Evolutionary conservation across 2,329 filamentous ascomycete species (phyloP), one percentile per base, ranked within the genome.

Genomic region (Coniella lustricola): DNA sequence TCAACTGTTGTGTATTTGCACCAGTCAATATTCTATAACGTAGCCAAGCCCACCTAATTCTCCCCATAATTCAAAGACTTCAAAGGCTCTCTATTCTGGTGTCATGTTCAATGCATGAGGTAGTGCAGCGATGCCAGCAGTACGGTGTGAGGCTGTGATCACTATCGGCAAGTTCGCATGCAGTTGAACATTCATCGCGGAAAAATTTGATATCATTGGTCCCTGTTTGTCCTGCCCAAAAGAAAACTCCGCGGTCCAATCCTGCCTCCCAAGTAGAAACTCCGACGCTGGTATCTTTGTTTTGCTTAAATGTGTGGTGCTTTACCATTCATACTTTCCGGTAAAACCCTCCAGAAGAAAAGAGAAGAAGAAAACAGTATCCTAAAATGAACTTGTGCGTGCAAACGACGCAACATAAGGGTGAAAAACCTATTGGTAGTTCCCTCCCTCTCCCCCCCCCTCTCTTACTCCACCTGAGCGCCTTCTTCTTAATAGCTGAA

Each of bases 401-500:
- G 40, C 17, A 12, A 17, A 16, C n/a, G 21, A 5, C 22, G 7
- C 16, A 16, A 22, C 25, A 55, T 52, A 51, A 51, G 32, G n/a
- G 32, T 48, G 46, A 35, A 45, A 48, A 48, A 43, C n/a, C n/a
- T n/a, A n/a, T n/a, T n/a, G n/a, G n/a, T n/a, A n/a, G n/a, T n/a
- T n/a, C n/a, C n/a, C n/a, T n/a, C n/a, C n/a, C n/a, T n/a, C n/a
- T n/a, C n/a, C n/a, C n/a, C n/a, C n/a, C n/a, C n/a, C n/a, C n/a
- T n/a, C n/a, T n/a, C n/a, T n/a, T n/a, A n/a, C n/a, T n/a, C n/a
- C n/a, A n/a, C n/a, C n/a, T n/a, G n/a, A n/a, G n/a, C 21, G 9
- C 16, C n/a, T 7, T 42, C 44, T 35, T 25, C 52, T 75, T 68
- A 83, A 58, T 82, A 82, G 63, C 73, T 81, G 54, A 83, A 77